phyloP scores from a whole-genome alignment of 345 rosid species.

The Corchorus olitorius region DNA sequence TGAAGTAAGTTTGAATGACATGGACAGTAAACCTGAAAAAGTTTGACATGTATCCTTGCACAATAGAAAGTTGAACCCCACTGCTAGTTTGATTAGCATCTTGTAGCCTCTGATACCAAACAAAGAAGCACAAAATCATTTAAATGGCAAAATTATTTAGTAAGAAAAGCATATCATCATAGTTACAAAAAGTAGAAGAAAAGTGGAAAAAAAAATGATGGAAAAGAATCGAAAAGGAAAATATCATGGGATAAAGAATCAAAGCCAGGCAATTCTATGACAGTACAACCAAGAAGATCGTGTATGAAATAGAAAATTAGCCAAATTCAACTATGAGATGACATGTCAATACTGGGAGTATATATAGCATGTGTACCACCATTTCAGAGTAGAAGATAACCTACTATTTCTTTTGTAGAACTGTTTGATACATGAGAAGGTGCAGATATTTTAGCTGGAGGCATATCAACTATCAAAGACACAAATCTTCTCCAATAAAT shows the following conservation, averaged over 20 bases:
- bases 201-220: background rate
- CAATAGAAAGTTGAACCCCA: conserved; percentile 70
- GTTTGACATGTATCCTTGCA: conserved; percentile 84
- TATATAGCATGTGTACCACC: too few relatives aligned
- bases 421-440: background rate
- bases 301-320: background rate
- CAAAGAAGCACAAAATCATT: conserved; percentile 8
- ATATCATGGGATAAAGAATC: background rate
- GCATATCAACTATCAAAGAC: too few relatives aligned
- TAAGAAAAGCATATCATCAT: background rate
- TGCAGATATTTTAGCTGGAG: background rate
- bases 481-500: background rate
- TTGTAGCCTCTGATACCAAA: conserved; percentile 58
- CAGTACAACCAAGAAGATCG: background rate
- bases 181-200: background rate
- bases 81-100: conserved; percentile 64
- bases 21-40: conserved; percentile 68
- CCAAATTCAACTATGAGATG: too few relatives aligned
- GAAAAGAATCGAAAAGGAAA: background rate
- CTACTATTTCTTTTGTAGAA: too few relatives aligned
- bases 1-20: conserved; percentile 19
- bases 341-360: too few relatives aligned
- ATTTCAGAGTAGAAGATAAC: too few relatives aligned
- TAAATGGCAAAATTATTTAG: background rate
- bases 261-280: background rate